Evolutionary conservation across 805 yeast species (phyloP), one percentile per base, ranked within the genome.

Genomic region (Candida patagonica): DNA sequence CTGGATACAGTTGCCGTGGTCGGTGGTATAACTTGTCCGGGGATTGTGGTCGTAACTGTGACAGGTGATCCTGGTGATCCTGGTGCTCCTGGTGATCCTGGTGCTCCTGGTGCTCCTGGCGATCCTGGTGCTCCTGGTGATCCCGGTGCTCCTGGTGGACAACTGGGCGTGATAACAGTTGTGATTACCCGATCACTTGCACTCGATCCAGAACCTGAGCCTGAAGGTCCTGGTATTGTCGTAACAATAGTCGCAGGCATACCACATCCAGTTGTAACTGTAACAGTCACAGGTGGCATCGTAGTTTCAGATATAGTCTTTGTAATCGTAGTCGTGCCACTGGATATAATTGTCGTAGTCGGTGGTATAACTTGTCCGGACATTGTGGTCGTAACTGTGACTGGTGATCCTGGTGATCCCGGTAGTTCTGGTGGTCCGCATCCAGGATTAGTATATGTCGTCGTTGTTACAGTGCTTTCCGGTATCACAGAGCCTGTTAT

Each of bases 81-180:
- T 12, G 32, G 20, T 7, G 35, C n/a, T 12, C 22, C 22, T n/a
- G 35, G 8, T 7, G 35, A 12, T 16, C 19, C 19, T 29, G 10
- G 10, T 10, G 35, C 15, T 12, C 35, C 20, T 8, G 22, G 12
- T 12, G 35, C n/a, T 16, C 22, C 6, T 31, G 35, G 35, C 6
- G 22, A 10, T 12, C 17, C 17, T 12, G 35, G 12, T 15, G 35
- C 15, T 16, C 35, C 8, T n/a, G 35, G 34, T 8, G 30, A 19
- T 9, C 40, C 39, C 22, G 40, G 43, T 19, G 39, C 8, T 8
- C 26, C 7, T 19, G 25, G 20, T 24, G 26, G 26, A 27, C 17
- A 27, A 26, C 23, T 17, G 20, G 25, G 25, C 8, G 35, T n/a
- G n/a, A n/a, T n/a, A n/a, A n/a, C n/a, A n/a, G n/a, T n/a, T n/a